A percentile compares a stretch with the other conserved stretches of the same genome.
phyloP scores from a whole-genome alignment of 495 filamentous ascomycete species.

The Daldinia bambusicola region DNA sequence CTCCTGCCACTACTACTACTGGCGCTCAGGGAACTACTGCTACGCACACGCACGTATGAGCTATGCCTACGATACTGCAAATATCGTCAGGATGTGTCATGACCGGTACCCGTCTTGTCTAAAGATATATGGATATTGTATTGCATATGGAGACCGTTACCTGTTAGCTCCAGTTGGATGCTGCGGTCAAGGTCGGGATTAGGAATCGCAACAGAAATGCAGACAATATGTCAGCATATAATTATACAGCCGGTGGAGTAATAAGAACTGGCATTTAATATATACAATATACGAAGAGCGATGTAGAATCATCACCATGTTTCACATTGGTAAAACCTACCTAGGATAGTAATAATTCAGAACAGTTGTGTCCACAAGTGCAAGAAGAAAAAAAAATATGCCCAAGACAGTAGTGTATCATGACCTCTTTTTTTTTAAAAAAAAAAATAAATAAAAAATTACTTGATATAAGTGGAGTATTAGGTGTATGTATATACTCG shows the following conservation, averaged over 20 bases:
- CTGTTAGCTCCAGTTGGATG: neutral
- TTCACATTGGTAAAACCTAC: neutral
- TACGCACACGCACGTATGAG: conserved; percentile 10
- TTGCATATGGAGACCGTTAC: neutral
- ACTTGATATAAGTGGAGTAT: no score
- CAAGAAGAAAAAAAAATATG: neutral
- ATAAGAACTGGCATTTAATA: neutral
- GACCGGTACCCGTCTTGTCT: neutral
- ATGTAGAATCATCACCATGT: neutral
- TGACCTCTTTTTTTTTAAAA: no score
- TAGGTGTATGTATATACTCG: no score
- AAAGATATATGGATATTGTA: neutral
- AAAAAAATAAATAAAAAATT: no score
- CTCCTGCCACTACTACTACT: neutral
- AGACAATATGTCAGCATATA: neutral
- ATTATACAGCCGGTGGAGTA: neutral
- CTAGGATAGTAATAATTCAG: no score
- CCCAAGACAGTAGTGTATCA: no score
- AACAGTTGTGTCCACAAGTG: no score
- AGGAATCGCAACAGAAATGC: neutral
- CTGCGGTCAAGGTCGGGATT: neutral
- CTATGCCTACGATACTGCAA: neutral
- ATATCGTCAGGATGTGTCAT: neutral
- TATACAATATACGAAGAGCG: neutral
- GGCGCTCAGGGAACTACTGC: neutral